A percentile compares a stretch with the other conserved stretches of the same genome.
phyloP scores from a whole-genome alignment of 306 rosid genomes.

The Oemleria cerasiformis region DNA sequence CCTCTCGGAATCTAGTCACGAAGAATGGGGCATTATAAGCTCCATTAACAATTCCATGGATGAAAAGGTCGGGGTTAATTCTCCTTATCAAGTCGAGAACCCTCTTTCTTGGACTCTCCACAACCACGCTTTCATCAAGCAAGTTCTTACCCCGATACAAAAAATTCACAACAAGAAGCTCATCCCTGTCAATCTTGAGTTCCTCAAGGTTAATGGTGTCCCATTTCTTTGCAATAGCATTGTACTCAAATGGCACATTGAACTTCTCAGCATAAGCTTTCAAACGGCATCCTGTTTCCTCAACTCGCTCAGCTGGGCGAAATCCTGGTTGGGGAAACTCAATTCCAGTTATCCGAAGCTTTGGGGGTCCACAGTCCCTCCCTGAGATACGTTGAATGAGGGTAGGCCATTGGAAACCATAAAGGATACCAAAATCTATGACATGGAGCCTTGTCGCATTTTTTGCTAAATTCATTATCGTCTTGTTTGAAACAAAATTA shows the following conservation, averaged over 20 bases:
- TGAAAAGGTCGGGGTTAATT: constrained; percentile 69
- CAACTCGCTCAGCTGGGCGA: constrained; percentile 88
- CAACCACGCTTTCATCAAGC: constrained; percentile 78
- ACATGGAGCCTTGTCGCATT: constrained; percentile 61
- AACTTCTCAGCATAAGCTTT: constrained; percentile 73
- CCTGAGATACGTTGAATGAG: constrained; percentile 57
- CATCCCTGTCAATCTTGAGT: constrained; percentile 72
- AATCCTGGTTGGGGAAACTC: constrained; percentile 96
- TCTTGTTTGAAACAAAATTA: constrained; percentile 57
- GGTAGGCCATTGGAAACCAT: constrained; percentile 98
- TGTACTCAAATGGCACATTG: constrained; percentile 73
- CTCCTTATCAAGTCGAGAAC: constrained; percentile 68
- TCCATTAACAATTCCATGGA: constrained; percentile 76
- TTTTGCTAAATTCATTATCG: constrained; percentile 37
- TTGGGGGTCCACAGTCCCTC: constrained; percentile 73
- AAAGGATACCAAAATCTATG: constrained; percentile 88
- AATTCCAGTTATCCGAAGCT: constrained; percentile 82
- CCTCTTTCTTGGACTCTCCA: constrained; percentile 61
- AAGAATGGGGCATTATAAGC: constrained; percentile 92
- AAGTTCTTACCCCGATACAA: constrained; percentile 72
- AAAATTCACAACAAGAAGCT: constrained; percentile 69
- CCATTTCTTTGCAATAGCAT: constrained; percentile 84
- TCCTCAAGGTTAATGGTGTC: constrained; percentile 77
- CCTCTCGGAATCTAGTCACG: constrained; percentile 90
- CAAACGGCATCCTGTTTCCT: constrained; percentile 86